Conservation (phyloP, 1,284 basidiomycete genomes). For the Moesziomyces globuligerus region DNA sequence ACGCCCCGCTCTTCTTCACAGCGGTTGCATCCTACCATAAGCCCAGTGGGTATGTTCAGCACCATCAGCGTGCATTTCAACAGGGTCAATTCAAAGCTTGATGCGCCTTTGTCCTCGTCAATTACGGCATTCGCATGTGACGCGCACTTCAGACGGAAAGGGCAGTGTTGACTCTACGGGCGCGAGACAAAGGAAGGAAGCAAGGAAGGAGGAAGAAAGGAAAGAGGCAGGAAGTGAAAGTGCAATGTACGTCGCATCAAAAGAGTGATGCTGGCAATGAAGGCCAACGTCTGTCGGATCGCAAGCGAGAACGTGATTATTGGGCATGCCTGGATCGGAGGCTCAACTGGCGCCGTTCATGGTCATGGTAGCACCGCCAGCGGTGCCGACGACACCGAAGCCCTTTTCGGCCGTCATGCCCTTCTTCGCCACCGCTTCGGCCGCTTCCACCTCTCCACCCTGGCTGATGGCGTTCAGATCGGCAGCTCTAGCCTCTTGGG, state of each 20-base stretch:
- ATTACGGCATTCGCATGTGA: too few relatives aligned
- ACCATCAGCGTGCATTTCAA: too few relatives aligned
- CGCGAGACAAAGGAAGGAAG: neutral
- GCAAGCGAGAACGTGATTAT: too few relatives aligned
- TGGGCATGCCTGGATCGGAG: neutral
- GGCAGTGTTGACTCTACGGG: neutral
- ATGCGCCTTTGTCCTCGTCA: too few relatives aligned
- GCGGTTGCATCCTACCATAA: neutral
- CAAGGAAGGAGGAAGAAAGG: neutral
- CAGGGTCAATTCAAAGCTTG: too few relatives aligned
- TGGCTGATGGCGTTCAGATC: constrained; percentile 8
- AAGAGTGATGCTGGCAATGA: too few relatives aligned
- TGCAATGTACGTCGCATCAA: too few relatives aligned
- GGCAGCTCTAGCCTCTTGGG: neutral
- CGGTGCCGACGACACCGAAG: constrained; percentile 1
- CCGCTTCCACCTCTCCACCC: neutral
- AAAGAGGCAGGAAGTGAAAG: neutral
- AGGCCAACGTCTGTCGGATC: too few relatives aligned
- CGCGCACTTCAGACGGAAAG: too few relatives aligned
- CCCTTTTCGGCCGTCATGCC: neutral
- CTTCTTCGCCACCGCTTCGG: neutral
- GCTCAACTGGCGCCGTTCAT: constrained; percentile 21
- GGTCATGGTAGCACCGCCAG: constrained; percentile 15
- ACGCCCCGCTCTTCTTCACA: neutral
- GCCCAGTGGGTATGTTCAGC: neutral